Conservation (phyloP, 1,139 yeast genomes). For the Suhomyces maxii region DNA sequence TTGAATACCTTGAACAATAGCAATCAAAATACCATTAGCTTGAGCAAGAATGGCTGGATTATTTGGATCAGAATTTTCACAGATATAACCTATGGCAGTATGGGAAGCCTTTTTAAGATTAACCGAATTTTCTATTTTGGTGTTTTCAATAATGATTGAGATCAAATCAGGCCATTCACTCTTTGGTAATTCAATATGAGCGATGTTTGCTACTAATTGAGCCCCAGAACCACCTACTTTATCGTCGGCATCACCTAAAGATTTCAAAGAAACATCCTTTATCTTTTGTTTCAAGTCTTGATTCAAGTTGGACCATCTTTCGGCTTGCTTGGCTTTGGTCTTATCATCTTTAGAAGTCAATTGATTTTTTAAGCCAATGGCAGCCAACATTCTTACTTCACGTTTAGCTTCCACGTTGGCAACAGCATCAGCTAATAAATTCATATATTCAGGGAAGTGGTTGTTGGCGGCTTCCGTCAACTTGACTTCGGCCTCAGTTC, state of each 20-base stretch:
- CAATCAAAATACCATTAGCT: slow-evolving; percentile 89
- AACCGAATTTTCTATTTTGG: slow-evolving; percentile 73
- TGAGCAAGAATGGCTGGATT: slow-evolving; percentile 79
- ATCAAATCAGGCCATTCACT: slow-evolving; percentile 88
- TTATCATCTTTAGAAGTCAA: slow-evolving; percentile 71
- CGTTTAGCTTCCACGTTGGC: slow-evolving; percentile 64
- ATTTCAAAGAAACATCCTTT: slow-evolving; percentile 63
- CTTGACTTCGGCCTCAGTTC: slow-evolving; percentile 81
- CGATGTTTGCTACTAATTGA: slow-evolving; percentile 93
- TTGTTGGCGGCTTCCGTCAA: slow-evolving; percentile 70
- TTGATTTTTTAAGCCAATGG: slow-evolving; percentile 83
- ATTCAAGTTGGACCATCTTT: slow-evolving; percentile 64
- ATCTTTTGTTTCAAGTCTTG: slow-evolving; percentile 57
- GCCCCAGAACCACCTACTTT: slow-evolving; percentile 89
- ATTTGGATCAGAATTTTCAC: slow-evolving; percentile 89
- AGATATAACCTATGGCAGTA: slow-evolving; percentile 89
- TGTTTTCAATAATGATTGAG: slow-evolving; percentile 79
- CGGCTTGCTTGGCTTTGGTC: slow-evolving; percentile 53
- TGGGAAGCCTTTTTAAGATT: slow-evolving; percentile 84
- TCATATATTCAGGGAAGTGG: slow-evolving; percentile 73
- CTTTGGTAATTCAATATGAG: slow-evolving; percentile 88
- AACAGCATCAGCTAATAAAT: slow-evolving; percentile 69
- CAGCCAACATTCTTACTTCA: slow-evolving; percentile 92
- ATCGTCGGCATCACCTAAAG: slow-evolving; percentile 66
- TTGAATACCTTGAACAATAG: slow-evolving; percentile 96